phyloP scores from a whole-genome alignment of 2,329 filamentous ascomycete genomes.

The Aspergillus piperis region DNA sequence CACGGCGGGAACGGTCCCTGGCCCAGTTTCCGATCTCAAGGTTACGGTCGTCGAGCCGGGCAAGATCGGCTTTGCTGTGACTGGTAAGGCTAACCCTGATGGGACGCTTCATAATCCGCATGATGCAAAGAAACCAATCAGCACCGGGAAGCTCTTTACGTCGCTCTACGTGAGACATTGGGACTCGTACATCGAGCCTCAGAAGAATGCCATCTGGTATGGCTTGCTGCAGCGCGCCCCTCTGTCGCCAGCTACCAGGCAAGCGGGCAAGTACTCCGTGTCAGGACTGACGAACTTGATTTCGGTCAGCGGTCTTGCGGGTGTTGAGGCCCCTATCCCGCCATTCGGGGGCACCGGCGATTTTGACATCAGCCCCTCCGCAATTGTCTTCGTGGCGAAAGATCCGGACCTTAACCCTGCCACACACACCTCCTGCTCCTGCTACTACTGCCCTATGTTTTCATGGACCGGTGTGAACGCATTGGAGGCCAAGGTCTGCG shows the following conservation, averaged over 20 bases:
- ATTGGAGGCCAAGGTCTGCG: conserved; percentile 34
- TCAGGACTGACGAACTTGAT: conserved; percentile 48
- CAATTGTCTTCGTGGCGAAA: conserved; percentile 50
- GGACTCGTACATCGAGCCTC: conserved; percentile 53
- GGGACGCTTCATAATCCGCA: conserved; percentile 54
- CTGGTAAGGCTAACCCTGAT: conserved; percentile 50
- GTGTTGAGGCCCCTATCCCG: conserved; percentile 51
- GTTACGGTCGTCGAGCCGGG: conserved; percentile 44
- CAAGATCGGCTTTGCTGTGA: conserved; percentile 49
- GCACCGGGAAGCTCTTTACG: conserved; percentile 52
- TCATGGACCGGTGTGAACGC: conserved; percentile 42
- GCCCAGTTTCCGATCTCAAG: conserved; percentile 50
- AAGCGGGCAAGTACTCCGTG: conserved; percentile 41
- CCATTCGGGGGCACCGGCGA: conserved; percentile 50
- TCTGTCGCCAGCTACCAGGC: conserved; percentile 38
- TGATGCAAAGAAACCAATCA: conserved; percentile 48
- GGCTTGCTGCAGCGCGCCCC: conserved; percentile 48
- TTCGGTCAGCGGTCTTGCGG: conserved; percentile 39
- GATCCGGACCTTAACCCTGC: conserved; percentile 49
- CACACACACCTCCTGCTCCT: conserved; percentile 49
- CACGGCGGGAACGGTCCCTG: conserved; percentile 48
- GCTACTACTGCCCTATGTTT: conserved; percentile 48
- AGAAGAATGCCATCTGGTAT: conserved; percentile 53
- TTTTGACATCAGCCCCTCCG: conserved; percentile 49
- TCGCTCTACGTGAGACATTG: conserved; percentile 56